These are phyloP conservation scores for Limonium bicolor DNA, from an alignment of 148 eudicot species.

Conservation along the genomic window DNA sequence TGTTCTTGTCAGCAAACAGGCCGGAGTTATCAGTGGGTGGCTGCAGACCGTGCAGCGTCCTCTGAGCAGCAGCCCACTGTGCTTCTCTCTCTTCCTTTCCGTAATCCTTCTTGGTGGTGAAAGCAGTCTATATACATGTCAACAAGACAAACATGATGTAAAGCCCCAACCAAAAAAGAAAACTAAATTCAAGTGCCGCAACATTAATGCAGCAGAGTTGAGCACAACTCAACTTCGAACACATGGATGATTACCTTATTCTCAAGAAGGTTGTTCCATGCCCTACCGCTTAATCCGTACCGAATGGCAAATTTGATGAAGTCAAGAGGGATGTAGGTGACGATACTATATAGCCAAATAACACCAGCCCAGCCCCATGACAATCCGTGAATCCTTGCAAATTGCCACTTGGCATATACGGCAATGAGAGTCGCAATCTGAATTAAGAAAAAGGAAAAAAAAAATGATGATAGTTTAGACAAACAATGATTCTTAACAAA, in stretches of 20 bases:
- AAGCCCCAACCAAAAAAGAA: not conserved
- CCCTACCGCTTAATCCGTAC: slow-evolving; percentile 44
- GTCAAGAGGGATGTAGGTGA: slow-evolving; percentile 52
- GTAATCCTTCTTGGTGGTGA: slow-evolving; percentile 55
- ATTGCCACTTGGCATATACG: slow-evolving; percentile 39
- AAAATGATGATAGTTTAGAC: not conserved
- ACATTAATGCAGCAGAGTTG: not conserved
- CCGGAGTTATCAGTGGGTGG: slow-evolving; percentile 28
- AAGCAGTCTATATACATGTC: slow-evolving; percentile 33
- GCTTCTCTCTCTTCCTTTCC: slow-evolving; percentile 65
- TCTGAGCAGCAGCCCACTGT: slow-evolving; percentile 61
- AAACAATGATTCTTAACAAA: not conserved
- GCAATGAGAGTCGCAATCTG: slow-evolving; percentile 58
- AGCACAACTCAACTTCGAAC: too few relatives aligned
- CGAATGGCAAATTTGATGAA: slow-evolving; percentile 39
- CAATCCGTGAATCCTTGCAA: slow-evolving; percentile 38
- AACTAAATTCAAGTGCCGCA: not conserved
- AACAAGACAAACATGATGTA: not conserved
- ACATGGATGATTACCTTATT: too few relatives aligned
- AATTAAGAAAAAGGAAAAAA: too few relatives aligned
- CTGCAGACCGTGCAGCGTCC: slow-evolving; percentile 52
- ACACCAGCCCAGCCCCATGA: slow-evolving; percentile 73
- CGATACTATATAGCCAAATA: slow-evolving; percentile 47
- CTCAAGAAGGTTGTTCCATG: slow-evolving; percentile 42
- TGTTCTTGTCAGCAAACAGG: slow-evolving; percentile 21